Base-by-base conservation (phyloP, 805 yeast species). In the Suhomyces emberorum region DNA sequence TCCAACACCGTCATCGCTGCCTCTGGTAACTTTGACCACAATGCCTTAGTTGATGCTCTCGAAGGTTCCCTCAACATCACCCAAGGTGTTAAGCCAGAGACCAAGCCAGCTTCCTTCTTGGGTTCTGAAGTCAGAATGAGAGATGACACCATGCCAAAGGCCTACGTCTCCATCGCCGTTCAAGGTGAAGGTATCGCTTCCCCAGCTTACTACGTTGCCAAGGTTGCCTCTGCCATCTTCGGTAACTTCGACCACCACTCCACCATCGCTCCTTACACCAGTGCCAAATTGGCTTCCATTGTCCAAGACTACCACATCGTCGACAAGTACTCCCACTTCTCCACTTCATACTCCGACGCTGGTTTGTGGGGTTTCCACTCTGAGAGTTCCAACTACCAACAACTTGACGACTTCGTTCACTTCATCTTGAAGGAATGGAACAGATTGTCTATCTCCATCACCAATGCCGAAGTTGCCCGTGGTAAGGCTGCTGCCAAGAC, bases 41-140 rank as follows among this genome's bases (percentile, higher is more conserved):
- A 82, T 22, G 74, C 74, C 39, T 69, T 85, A 46, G 86, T 81
- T 43, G 79, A 78, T 42, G 72, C 81, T 38, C 77, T 84, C 42
- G 81, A 80, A 55, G 59, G 71, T 42, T 52, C 70, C 41, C 55
- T 78, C 36, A 48, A 65, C 32, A 51, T 81, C 21, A 66, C 77
- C 37, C 62, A 72, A 34, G 87, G 84, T 47, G 58, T 74, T 38
- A 63, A 64, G 56, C 70, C 71, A 38, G 59, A 65, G 17, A 55
- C 54, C 35, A 71, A 72, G 48, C 69, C 77, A 37, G 76, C 85
- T 43, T 59, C 78, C 38, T 85, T 84, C 77, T 74, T 85, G 60
- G 95, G 95, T 61, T 83, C 93, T 31, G 95, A 85, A 60, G 81
- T 83, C 48, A 80, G 89, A 76, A 69, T 83, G 70, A 82, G 95